phyloP scores from a whole-genome alignment of 257 asterid species.

The Ilex aquifolium region DNA sequence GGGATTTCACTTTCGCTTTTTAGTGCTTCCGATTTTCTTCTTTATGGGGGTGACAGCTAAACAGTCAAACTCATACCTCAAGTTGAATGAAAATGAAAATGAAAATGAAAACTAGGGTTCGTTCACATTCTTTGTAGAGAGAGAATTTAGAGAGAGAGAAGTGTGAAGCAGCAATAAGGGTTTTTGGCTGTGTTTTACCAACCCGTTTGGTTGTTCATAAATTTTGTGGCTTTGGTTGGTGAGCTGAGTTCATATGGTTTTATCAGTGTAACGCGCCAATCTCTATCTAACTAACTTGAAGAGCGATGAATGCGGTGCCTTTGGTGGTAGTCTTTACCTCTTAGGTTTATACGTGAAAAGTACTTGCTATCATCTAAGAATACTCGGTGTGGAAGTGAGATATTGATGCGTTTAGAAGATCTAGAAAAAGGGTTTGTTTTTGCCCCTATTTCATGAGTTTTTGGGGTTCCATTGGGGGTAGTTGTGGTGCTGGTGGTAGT shows the following conservation, averaged over 20 bases:
- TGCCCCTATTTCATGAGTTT: constrained; percentile 39
- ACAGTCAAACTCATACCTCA: constrained; percentile 36
- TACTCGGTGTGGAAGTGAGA: constrained; percentile 12
- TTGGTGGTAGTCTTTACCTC: too few species aligned
- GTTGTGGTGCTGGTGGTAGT: constrained; percentile 16
- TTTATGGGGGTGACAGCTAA: constrained; percentile 34
- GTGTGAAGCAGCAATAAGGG: constrained; percentile 31
- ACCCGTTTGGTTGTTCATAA: constrained; percentile 46
- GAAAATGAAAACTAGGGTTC: constrained; percentile 20
- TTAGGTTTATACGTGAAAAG: constrained; percentile 12
- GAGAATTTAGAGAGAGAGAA: not conserved
- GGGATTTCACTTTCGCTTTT: too few species aligned
- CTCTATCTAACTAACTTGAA: constrained; percentile 12
- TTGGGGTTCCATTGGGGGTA: constrained; percentile 37
- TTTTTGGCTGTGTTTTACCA: constrained; percentile 63
- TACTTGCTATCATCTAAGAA: constrained; percentile 19
- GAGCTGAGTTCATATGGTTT: constrained; percentile 26
- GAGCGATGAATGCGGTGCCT: constrained; percentile 13
- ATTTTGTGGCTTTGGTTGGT: constrained; percentile 62
- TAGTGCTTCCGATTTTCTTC: constrained; percentile 12
- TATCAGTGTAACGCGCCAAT: constrained; percentile 1
- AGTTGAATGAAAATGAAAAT: constrained; percentile 13
- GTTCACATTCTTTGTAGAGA: constrained; percentile 16
- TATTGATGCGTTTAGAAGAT: not conserved
- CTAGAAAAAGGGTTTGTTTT: not conserved